phyloP scores from a whole-genome alignment of 179 eudicot species.

The Actinidia polygama region DNA sequence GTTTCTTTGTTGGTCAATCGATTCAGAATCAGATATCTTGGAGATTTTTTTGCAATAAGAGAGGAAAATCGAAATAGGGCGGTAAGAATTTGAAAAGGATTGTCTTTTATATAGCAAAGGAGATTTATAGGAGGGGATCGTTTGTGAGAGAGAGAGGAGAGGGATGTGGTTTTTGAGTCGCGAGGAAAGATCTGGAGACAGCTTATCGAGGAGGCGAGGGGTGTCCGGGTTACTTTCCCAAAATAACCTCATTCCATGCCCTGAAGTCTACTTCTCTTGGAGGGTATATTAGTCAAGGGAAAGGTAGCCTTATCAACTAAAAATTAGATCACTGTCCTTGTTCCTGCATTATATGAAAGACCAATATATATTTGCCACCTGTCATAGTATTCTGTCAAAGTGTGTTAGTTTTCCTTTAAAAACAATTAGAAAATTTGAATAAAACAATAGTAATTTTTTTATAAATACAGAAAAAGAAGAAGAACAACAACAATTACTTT shows the following conservation, averaged over 20 bases:
- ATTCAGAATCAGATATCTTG: not conserved
- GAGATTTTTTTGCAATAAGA: no score
- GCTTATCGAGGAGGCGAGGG: no score
- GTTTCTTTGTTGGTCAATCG: not conserved
- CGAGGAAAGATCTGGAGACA: not conserved
- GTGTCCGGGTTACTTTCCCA: not conserved
- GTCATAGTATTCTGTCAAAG: not conserved
- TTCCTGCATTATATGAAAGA: not conserved
- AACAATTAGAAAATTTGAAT: no score
- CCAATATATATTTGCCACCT: not conserved
- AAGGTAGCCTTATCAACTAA: not conserved
- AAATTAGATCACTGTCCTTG: no score
- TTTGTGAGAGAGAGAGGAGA: slow-evolving; percentile 3
- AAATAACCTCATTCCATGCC: not conserved
- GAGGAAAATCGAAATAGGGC: slow-evolving; percentile 1
- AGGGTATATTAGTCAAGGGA: not conserved
- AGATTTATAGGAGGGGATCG: slow-evolving; percentile 11
- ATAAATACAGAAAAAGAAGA: no score
- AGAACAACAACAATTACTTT: no score
- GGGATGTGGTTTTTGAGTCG: not conserved
- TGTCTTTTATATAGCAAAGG: slow-evolving; percentile 26
- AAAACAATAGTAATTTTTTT: no score
- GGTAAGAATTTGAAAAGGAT: slow-evolving; percentile 27
- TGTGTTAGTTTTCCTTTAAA: no score
- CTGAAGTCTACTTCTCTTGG: not conserved